Base-by-base conservation (phyloP, 2,329 filamentous ascomycete species). In the Pyrenophora teres region DNA sequence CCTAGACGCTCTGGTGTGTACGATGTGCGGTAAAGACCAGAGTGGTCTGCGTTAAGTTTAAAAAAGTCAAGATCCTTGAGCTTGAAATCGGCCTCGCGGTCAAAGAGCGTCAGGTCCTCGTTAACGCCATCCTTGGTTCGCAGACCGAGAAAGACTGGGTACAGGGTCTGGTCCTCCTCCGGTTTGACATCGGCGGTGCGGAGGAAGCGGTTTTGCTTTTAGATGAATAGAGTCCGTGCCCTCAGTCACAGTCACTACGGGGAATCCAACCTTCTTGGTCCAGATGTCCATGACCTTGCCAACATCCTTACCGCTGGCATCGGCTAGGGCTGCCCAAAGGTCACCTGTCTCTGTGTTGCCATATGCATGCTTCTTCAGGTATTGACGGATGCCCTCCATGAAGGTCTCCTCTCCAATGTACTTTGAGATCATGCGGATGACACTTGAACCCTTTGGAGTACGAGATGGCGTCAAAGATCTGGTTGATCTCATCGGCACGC, bases 381-480 rank as follows among this genome's bases (percentile, higher is more conserved):
- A 97, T 49, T 85, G 84, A 44, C 92, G 86, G 46, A 97, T 88
- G 69, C 93, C 93, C 72, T 97, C 90, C 71, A 97, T 85, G 81
- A 97, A 97, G 15, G 85, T 81, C 37, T 97, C 91, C 74, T 97
- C 93, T 43, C 93, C 93, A 19, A 97, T 81, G 68, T 96, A 95
- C 61, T 92, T 96, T 16, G 93, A 96, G 61, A 97, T 92, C 93
- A 97, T 97, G 70, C 93, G 89, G 55, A 97, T 82, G 30, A 97
- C 92, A 65, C 92, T 96, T 9, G 92, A 97, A 15, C 93, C 93
- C 79, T 97, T 97, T 97, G 49, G 91, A 92, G 77, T 97, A 97
- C 1, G 93, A 97, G 62, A 97, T 97, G 57, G 92, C 90, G 71
- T 97, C 93, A 65, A 97, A 97, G 63, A 97, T 97, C 77, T 97